phyloP scores from a whole-genome alignment of 2,329 filamentous ascomycete genomes.

The Salinomyces thailandicus region DNA sequence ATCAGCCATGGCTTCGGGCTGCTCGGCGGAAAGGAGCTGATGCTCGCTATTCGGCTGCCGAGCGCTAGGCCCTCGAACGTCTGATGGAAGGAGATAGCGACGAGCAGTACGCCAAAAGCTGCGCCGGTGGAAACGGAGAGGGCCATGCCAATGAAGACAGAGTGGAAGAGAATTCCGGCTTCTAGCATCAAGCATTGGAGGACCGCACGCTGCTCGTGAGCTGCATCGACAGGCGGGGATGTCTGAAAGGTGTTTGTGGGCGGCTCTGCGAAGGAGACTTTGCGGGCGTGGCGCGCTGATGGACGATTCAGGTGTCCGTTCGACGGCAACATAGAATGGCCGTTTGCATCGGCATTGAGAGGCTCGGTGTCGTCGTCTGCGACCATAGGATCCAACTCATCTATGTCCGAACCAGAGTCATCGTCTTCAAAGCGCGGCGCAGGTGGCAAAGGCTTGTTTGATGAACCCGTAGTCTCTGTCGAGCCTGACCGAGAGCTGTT shows the following conservation, averaged over 20 bases:
- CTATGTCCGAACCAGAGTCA: conserved; percentile 23
- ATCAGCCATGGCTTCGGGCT: conserved; percentile 67
- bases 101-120: conserved; percentile 54
- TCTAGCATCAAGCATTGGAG: conserved; percentile 67
- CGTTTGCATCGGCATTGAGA: conserved; percentile 11
- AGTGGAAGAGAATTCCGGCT: conserved; percentile 69
- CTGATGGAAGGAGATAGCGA: conserved; percentile 63
- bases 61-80: conserved; percentile 61
- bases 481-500: conserved; percentile 14
- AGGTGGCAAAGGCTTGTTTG: conserved; percentile 25
- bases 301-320: conserved; percentile 11
- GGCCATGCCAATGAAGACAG: conserved; percentile 65
- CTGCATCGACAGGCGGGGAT: background rate
- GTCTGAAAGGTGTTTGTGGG: conserved; percentile 2
- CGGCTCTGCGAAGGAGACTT: conserved; percentile 11
- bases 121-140: conserved; percentile 56
- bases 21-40: conserved; percentile 58
- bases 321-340: conserved; percentile 5
- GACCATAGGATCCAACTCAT: conserved; percentile 22
- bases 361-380: conserved; percentile 10
- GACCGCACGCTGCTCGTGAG: conserved; percentile 50
- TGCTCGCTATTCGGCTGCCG: conserved; percentile 58
- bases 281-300: conserved; percentile 5
- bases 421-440: conserved; percentile 16
- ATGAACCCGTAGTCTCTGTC: conserved; percentile 3